Base-by-base conservation (phyloP, 768 basidiomycete genomes). In the Trametes villosa region DNA sequence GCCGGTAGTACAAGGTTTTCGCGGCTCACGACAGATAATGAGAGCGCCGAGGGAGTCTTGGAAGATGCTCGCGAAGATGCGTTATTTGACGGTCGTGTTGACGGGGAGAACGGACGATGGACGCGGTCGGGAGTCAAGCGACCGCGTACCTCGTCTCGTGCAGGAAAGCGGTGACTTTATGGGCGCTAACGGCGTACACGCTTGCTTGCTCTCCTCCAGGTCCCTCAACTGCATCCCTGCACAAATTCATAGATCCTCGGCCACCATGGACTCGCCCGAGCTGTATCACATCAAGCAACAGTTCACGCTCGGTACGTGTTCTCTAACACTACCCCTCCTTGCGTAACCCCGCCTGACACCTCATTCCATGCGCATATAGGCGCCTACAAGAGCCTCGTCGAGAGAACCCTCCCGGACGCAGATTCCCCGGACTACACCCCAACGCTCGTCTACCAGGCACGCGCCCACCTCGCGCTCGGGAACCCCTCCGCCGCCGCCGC, bases 241-340 rank as follows among this genome's bases (percentile, higher is more conserved):
- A 3, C 49, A 33, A 1, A 20, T 17, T 20, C 22, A 22, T 3
- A 33, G 15, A 41, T n/a, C 42, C 30, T 31, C 36, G 40, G 31
- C 20, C 45, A 60, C 33, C 48, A 85, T 85, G 84, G 81, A 81
- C 52, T 87, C 86, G 4, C 79, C 85, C 8, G 79, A 86, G 55
- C 75, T 90, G 4, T 91, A 88, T 72, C 81, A 85, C 65, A 75
- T 87, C 73, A 87, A 85, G 72, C 86, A 92, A 61, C 89, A 89
- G 65, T 94, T 93, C 70, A 80, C 84, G 34, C 83, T 93, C 24
- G 88, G 88, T 88, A 72, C 54, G n/a, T 67, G 66, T 20, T 0
- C 18, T 2, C 24, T 27, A 18, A 13, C 47, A 11, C 3, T 27
- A n/a, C 22, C 29, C 11, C 27, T 30, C 2, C 26, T 11, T 9